Evolutionary conservation across 1,139 yeast genomes (phyloP), one percentile per base, ranked within the genome.

Genomic region (Yamadazyma atmosphaerica): DNA sequence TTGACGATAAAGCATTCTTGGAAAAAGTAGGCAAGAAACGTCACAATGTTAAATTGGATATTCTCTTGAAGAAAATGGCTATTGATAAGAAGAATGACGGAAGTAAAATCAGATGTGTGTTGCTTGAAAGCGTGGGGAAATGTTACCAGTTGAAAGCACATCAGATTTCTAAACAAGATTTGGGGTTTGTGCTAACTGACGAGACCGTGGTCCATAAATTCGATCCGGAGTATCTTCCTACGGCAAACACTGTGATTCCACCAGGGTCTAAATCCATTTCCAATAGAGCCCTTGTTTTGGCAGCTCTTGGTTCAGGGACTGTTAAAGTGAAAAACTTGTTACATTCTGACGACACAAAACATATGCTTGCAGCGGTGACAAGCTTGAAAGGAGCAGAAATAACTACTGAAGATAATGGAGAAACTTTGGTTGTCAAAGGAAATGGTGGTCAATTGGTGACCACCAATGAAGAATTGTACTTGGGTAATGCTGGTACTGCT

Each of bases 401-500:
- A 34, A 62, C 83, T 1, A 75, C 86, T 57, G 94, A 88, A 58
- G 90, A 86, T 46, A 89, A 88, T 52, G 96, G 96, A 47, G 90
- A 85, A 54, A 85, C 95, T 15, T 76, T 92, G 39, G 89, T 90
- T 23, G 78, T 92, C 26, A 75, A 77, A 38, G 98, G 98, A 37
- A 85, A 84, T 48, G 96, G 96, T 39, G 98, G 98, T 35, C 63
- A 74, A 25, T 65, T 87, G 45, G 53, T 72, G 33, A 78, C 86
- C 3, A 78, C 86, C 29, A 64, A 68, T 37, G 71, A 73, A 17
- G 86, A 81, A 47, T 71, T 94, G 40, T 92, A 88, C 61, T 75
- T 92, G 45, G 98, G 98, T 42, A 92, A 92, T 58, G 98, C 99
- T 1, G 99, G 99, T 50, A 92, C 99, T 33, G 98, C 98, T 4